Conservation (phyloP, 2,329 filamentous ascomycete genomes). For the Shiraia sp. region DNA sequence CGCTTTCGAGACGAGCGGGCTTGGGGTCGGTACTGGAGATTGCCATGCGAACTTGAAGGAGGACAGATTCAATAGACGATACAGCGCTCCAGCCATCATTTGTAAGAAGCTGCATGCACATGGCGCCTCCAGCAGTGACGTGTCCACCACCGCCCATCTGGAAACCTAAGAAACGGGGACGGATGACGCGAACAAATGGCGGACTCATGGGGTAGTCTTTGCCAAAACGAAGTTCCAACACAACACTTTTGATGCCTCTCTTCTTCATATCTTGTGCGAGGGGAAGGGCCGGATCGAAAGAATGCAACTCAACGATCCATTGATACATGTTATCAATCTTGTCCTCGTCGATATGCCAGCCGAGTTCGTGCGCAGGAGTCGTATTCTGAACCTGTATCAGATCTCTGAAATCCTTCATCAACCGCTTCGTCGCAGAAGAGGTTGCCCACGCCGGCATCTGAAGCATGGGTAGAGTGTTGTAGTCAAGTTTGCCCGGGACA, state of each 20-base stretch:
- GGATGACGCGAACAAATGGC: constrained; percentile 81
- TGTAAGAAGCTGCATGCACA: constrained; percentile 82
- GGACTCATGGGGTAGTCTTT: constrained; percentile 75
- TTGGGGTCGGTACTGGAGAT: constrained; percentile 68
- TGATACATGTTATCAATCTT: constrained; percentile 78
- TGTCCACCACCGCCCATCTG: constrained; percentile 77
- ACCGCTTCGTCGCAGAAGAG: constrained; percentile 60
- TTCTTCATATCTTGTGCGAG: constrained; percentile 75
- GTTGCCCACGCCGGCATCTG: constrained; percentile 68
- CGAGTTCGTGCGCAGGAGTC: constrained; percentile 67
- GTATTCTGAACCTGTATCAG: constrained; percentile 67
- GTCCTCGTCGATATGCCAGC: constrained; percentile 77
- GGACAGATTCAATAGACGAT: constrained; percentile 74
- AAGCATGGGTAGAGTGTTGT: constrained; percentile 66
- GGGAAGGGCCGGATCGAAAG: constrained; percentile 70
- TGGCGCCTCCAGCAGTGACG: constrained; percentile 79
- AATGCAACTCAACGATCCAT: constrained; percentile 89
- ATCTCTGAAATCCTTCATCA: constrained; percentile 67
- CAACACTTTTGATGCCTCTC: constrained; percentile 65
- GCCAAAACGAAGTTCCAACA: constrained; percentile 82
- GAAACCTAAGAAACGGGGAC: constrained; percentile 78
- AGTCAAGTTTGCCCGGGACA: constrained; percentile 67
- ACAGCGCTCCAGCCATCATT: constrained; percentile 79
- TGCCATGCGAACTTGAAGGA: constrained; percentile 80
- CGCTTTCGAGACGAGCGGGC: constrained; percentile 68